Evolutionary conservation across 2,329 filamentous ascomycete genomes (phyloP).

Genomic region (Conoideocrella luteorostrata): DNA sequence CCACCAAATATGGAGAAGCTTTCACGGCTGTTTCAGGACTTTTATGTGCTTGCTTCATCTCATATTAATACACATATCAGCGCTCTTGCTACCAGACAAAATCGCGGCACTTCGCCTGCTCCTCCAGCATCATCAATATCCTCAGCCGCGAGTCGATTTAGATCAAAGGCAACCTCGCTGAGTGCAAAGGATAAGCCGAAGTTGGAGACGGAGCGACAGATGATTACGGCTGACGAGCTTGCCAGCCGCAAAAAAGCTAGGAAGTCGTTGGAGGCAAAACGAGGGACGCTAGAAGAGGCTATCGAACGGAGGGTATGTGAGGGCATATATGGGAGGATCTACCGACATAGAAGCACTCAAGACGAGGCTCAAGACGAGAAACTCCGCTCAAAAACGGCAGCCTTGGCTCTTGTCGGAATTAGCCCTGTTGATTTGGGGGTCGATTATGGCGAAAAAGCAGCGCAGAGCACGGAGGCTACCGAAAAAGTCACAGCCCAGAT

Average conservation of each 20-base stretch:
- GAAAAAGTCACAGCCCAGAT: constrained; percentile 62
- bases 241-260: constrained; percentile 72
- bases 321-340: constrained; percentile 80
- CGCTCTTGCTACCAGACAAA: constrained; percentile 67
- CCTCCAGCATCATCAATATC: constrained; percentile 48
- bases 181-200: constrained; percentile 45
- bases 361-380: constrained; percentile 95
- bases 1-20: constrained; percentile 80
- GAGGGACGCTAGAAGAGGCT: constrained; percentile 74
- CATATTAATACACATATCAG: constrained; percentile 86
- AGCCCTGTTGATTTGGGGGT: constrained; percentile 78
- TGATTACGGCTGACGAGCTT: constrained; percentile 85
- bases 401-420: constrained; percentile 85
- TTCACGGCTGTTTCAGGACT: constrained; percentile 86
- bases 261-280: constrained; percentile 71
- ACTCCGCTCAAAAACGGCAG: constrained; percentile 86
- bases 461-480: constrained; percentile 49
- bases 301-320: constrained; percentile 84
- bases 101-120: constrained; percentile 56
- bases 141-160: constrained; percentile 50
- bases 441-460: constrained; percentile 56
- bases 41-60: constrained; percentile 73
- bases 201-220: constrained; percentile 60
- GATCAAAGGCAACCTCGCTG: constrained; percentile 49
- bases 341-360: constrained; percentile 83